Conservation (phyloP, 164 flowering plant species). For the Paratinospora sagittata region DNA sequence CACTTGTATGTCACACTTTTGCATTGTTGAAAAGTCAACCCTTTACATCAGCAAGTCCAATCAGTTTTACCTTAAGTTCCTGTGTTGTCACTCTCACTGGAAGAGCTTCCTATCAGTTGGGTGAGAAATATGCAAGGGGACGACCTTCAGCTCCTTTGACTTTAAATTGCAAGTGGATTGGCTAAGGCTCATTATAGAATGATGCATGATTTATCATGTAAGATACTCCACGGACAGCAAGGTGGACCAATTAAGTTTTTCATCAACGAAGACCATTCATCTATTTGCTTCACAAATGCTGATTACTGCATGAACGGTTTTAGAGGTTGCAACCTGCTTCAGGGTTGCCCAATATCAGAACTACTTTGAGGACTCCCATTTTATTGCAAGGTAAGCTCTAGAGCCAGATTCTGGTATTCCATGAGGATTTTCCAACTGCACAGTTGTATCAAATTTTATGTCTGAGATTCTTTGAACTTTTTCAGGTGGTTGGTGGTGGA, state of each 20-base stretch:
- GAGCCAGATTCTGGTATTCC: background rate
- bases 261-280: background rate
- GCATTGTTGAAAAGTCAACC: background rate
- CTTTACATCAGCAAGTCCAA: background rate
- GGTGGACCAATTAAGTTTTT: background rate
- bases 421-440: background rate
- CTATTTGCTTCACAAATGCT: background rate
- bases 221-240: background rate
- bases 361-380: background rate
- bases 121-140: background rate
- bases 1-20: background rate
- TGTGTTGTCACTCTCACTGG: background rate
- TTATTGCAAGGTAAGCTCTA: background rate
- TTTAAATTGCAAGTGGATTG: background rate
- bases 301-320: slow-evolving; percentile 3
- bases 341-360: background rate
- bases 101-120: background rate
- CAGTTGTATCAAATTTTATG: background rate
- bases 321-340: slow-evolving; percentile 3
- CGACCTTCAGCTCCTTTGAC: background rate
- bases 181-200: background rate
- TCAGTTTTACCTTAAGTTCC: background rate
- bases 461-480: background rate
- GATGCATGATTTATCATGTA: background rate
- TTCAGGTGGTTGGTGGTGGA: background rate